Evolutionary conservation across 352 stramenopile species (phyloP).

Genomic region (Aphanomyces cochlioides): DNA sequence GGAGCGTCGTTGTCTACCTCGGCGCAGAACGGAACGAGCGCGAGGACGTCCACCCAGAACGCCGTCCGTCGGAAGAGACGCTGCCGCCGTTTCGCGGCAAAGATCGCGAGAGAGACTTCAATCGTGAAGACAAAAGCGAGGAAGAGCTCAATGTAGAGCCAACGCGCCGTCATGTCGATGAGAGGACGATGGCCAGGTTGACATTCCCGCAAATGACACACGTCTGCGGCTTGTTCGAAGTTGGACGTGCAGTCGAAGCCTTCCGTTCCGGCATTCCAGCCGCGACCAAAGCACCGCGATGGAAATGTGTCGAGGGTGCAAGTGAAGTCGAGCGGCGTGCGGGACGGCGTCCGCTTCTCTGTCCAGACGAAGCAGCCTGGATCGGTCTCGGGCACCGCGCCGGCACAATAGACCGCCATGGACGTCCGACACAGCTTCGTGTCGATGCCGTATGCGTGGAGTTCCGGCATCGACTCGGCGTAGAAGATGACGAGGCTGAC

Average conservation of each 20-base stretch:
- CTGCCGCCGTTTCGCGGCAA: constrained; percentile 40
- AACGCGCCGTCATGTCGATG: constrained; percentile 62
- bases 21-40: constrained; percentile 57
- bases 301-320: constrained; percentile 34
- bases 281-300: constrained; percentile 5
- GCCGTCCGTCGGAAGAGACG: constrained; percentile 54
- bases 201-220: constrained; percentile 24
- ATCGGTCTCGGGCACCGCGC: constrained; percentile 36
- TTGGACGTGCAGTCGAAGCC: background rate
- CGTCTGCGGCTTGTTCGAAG: constrained; percentile 14
- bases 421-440: constrained; percentile 44
- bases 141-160: constrained; percentile 71
- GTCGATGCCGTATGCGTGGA: constrained; percentile 47
- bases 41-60: constrained; percentile 60
- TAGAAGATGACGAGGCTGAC: constrained; percentile 71
- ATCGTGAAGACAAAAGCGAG: constrained; percentile 54
- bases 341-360: constrained; percentile 24
- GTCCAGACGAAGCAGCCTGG: constrained; percentile 47
- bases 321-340: constrained; percentile 42
- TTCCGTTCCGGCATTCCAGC: constrained; percentile 12
- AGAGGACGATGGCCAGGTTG: constrained; percentile 14
- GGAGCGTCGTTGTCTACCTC: constrained; percentile 41
- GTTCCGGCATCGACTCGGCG: constrained; percentile 59
- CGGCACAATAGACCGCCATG: constrained; percentile 51
- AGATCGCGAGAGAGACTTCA: constrained; percentile 60